Percentiles rank a stretch among this genome's conserved stretches.
These are phyloP conservation scores for Ophiostoma populinum DNA, from an alignment of 2,329 filamentous ascomycete genomes.

Conservation along the genomic window DNA sequence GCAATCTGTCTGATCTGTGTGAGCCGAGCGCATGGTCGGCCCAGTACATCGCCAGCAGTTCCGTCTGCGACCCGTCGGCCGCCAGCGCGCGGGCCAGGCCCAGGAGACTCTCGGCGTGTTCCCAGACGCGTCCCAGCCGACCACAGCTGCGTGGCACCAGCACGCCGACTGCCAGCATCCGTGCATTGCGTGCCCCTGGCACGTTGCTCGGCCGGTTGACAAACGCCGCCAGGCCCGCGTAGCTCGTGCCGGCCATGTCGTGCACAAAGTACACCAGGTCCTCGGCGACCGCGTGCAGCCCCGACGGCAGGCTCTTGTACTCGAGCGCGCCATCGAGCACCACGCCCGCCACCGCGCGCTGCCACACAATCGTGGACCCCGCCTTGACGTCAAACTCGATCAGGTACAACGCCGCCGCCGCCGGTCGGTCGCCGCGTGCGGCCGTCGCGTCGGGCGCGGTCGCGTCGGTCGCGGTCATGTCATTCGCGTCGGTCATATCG, in stretches of 20 bases:
- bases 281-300: conserved; percentile 70
- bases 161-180: conserved; percentile 82
- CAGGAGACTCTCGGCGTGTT: conserved; percentile 62
- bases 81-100: conserved; percentile 55
- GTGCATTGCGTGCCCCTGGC: conserved; percentile 62
- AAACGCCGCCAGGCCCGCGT: conserved; percentile 85
- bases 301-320: conserved; percentile 90
- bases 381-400: conserved; percentile 88
- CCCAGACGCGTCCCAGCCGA: conserved; percentile 74
- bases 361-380: conserved; percentile 84
- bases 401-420: conserved; percentile 65
- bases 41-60: conserved; percentile 68
- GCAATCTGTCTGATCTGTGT: no score
- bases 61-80: conserved; percentile 42
- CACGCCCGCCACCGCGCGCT: conserved; percentile 51
- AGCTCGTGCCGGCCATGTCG: conserved; percentile 30
- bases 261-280: conserved; percentile 94
- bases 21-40: conserved; percentile 25
- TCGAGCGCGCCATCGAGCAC: conserved; percentile 76
- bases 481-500: no score
- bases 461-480: no score
- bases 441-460: no score
- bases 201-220: conserved; percentile 67
- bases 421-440: conserved; percentile 38
- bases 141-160: conserved; percentile 76